Evolutionary conservation across 805 yeast species (phyloP).

Genomic region (Scheffersomyces spartinae): DNA sequence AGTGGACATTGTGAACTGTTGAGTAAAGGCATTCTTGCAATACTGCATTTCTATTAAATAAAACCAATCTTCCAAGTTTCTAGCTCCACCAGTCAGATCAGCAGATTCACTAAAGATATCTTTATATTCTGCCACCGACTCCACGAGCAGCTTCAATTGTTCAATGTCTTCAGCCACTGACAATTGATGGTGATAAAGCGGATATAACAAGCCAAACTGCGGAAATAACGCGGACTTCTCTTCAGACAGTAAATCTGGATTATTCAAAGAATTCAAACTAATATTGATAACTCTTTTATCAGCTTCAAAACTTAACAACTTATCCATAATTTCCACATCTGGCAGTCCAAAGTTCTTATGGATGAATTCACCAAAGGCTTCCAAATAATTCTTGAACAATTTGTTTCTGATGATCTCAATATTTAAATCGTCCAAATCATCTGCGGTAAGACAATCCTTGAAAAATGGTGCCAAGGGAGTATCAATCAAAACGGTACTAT

Average conservation of each 20-base stretch:
- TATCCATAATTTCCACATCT: constrained; percentile 68
- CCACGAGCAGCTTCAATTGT: constrained; percentile 56
- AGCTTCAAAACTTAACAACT: constrained; percentile 79
- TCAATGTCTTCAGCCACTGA: constrained; percentile 79
- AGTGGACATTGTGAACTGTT: constrained; percentile 83
- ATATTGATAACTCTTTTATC: constrained; percentile 92
- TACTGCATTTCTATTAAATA: constrained; percentile 86
- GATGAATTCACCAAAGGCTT: constrained; percentile 69
- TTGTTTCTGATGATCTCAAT: constrained; percentile 91
- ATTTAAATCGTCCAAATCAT: constrained; percentile 88
- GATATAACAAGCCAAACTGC: constrained; percentile 68
- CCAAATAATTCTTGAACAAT: constrained; percentile 84
- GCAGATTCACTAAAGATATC: constrained; percentile 34
- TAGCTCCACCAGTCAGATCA: constrained; percentile 30
- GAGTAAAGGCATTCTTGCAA: constrained; percentile 89
- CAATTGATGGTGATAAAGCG: constrained; percentile 52
- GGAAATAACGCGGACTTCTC: constrained; percentile 72
- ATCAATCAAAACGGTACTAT: constrained; percentile 85
- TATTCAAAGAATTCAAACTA: constrained; percentile 75
- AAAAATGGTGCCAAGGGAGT: constrained; percentile 97
- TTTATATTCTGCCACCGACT: constrained; percentile 54
- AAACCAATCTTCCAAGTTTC: constrained; percentile 86
- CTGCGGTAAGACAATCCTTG: constrained; percentile 75
- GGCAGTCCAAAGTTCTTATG: constrained; percentile 54
- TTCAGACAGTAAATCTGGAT: constrained; percentile 61